Base-by-base conservation (phyloP, 129 eudicot genomes). In the Gnaphalium uliginosum region DNA sequence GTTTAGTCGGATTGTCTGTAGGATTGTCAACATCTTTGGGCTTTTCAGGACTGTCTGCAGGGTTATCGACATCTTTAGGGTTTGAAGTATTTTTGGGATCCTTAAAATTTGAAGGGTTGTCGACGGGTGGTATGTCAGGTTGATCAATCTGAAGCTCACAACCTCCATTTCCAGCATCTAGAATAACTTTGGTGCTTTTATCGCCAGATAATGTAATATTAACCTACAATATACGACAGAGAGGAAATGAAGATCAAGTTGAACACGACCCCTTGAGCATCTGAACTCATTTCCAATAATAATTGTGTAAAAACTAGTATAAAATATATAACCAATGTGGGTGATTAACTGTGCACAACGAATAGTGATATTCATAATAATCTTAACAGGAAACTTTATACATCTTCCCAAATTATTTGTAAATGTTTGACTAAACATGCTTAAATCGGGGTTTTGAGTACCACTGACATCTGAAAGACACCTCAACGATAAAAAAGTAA, bases 141-240 rank as follows among this genome's bases (percentile, higher is more conserved):
- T 48, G 69, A 73, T 58, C 22, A 54, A 79, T 37, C 11, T 21
- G 71, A 58, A 80, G 83, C 69, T 73, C 79, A 67, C 83, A 80
- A 43, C 46, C 69, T n/a, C 79, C 83, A 58, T 71, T 30, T 22
- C 82, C 82, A 48, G 72, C 77, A 61, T 74, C 59, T 57, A 80
- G 46, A 27, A 43, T 73, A 73, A 80, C 15, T 73, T 73, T 80
- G 57, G 68, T 66, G 70, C 64, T 73, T 68, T 80, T 80, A 67
- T 73, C 79, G 66, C 69, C 83, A 73, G 83, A 43, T 5, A 73
- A 58, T 66, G 26, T 57, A 67, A 73, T 8, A 74, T 73, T 80
- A 56, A 80, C 75, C 83, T 80, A 67, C 51, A 57, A 73, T 27
- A 63, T 39, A 39, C 0, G n/a, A 48, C 3, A 18, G 59, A 32